Base-by-base conservation (phyloP, 2,329 filamentous ascomycete species). In the Aspergillus transmontanensis region DNA sequence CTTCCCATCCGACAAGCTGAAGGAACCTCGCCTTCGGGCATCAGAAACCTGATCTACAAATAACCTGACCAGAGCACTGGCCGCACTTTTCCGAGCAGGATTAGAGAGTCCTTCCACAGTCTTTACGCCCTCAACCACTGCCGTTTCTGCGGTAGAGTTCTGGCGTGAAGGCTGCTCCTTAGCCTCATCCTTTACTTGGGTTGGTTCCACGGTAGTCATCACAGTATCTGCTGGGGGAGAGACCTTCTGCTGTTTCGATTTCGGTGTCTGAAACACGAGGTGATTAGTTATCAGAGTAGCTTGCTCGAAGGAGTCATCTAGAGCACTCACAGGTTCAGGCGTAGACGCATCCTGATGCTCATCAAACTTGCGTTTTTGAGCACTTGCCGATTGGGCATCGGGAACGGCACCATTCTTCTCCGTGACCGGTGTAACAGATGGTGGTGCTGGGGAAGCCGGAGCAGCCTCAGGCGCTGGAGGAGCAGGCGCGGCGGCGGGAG, bases 61-160 rank as follows among this genome's bases (percentile, higher is more conserved):
- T 19, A 88, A 86, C 68, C 90, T 93, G 68, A 87, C 84, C 34
- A 98, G 78, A 26, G 88, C 87, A 68, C 87, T 88, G 10, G 91
- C 93, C 19, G 88, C 85, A 36, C 86, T 87, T 71, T 88, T 89
- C 66, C 94, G 89, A 41, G 82, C 74, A 14, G 87, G 83, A 23
- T 88, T 86, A 1, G 93, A 84, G 39, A 89, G 80, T 23, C 85
- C 78, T 41, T 82, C 78, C 55, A 84, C 69, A 26, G 75, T 74
- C 55, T 70, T 73, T 23, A 74, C 70, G 43, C 76, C 68, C 34
- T 76, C 73, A 34, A 73, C 68, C 41, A 75, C 71, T 46, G 74
- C 69, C 28, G 71, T 71, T 39, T 75, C 75, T 54, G 69, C 64
- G 41, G 73, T 72, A 56, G 77, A 73, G 48, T 68, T 66, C 59